Percentiles rank a stretch among this genome's conserved stretches.
phyloP scores from a whole-genome alignment of 2,329 filamentous ascomycete species.

The Fusarium buxicola region DNA sequence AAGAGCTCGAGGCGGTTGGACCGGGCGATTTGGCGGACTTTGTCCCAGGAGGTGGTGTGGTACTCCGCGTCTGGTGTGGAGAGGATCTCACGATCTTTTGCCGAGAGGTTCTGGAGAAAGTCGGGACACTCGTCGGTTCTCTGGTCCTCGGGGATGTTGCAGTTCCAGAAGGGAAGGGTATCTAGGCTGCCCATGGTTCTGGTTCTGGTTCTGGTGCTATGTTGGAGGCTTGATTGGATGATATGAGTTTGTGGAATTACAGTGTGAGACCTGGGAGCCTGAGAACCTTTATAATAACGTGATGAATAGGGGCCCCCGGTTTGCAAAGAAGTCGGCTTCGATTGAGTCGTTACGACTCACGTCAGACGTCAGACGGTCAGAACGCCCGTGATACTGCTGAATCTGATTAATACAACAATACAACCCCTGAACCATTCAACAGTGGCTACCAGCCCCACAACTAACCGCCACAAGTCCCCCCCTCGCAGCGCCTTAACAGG shows the following conservation, averaged over 20 bases:
- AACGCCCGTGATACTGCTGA: too few species aligned
- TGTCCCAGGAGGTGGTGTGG: slow-evolving; percentile 72
- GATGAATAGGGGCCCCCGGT: neutral
- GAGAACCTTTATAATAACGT: neutral
- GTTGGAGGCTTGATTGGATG: neutral
- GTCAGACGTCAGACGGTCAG: neutral
- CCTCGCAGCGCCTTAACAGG: too few species aligned
- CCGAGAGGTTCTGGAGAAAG: slow-evolving; percentile 71
- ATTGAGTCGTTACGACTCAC: too few species aligned
- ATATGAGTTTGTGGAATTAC: slow-evolving; percentile 17
- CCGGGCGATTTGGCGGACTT: slow-evolving; percentile 71
- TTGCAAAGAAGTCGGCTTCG: neutral
- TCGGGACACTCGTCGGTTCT: slow-evolving; percentile 76
- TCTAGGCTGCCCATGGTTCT: slow-evolving; percentile 52
- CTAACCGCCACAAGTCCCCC: too few species aligned
- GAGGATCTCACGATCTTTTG: slow-evolving; percentile 78
- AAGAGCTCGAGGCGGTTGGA: slow-evolving; percentile 80
- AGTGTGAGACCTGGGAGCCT: slow-evolving; percentile 21
- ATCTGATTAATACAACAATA: too few species aligned
- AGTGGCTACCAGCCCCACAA: too few species aligned
- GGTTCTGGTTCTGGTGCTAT: neutral
- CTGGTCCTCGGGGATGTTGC: slow-evolving; percentile 75
- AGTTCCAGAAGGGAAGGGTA: slow-evolving; percentile 79
- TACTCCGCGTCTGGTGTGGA: slow-evolving; percentile 77
- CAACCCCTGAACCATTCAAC: too few species aligned